Evolutionary conservation across 805 yeast genomes (phyloP).

Genomic region (Wickerhamia fluorescens): DNA sequence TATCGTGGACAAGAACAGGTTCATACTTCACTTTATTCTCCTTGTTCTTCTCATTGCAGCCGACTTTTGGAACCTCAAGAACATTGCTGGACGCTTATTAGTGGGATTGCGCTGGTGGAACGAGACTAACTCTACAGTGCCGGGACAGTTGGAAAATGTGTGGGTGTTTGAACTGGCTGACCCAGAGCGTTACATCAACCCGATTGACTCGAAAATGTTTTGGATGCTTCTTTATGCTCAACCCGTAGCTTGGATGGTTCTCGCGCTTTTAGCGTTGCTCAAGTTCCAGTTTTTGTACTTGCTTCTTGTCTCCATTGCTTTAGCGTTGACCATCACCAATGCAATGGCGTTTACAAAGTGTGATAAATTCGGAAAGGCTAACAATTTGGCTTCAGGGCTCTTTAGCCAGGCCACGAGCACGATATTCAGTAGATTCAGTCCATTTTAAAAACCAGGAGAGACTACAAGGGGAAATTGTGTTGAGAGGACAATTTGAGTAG

Average conservation of each 20-base stretch:
- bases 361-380: conserved; percentile 86
- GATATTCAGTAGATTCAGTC: conserved; percentile 42
- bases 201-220: conserved; percentile 84
- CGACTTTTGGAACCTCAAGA: conserved; percentile 92
- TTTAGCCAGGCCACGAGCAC: conserved; percentile 47
- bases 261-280: conserved; percentile 72
- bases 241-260: conserved; percentile 68
- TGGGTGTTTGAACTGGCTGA: conserved; percentile 91
- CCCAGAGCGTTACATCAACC: conserved; percentile 66
- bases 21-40: conserved; percentile 68
- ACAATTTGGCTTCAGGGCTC: conserved; percentile 51
- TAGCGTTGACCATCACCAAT: conserved; percentile 70
- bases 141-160: conserved; percentile 50
- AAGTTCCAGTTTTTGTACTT: conserved; percentile 68
- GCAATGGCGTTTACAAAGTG: conserved; percentile 87
- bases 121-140: conserved; percentile 49
- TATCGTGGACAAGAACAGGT: conserved; percentile 32
- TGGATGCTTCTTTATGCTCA: conserved; percentile 74
- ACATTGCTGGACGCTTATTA: conserved; percentile 79
- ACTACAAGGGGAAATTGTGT: too few species aligned
- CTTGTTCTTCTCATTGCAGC: conserved; percentile 73
- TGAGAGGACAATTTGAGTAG: too few species aligned
- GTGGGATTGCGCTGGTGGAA: conserved; percentile 99
- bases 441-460: too few species aligned
- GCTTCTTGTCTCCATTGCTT: conserved; percentile 57